Conservation (phyloP, 1,284 basidiomycete species). For the Fistulinella cinereoalba region DNA sequence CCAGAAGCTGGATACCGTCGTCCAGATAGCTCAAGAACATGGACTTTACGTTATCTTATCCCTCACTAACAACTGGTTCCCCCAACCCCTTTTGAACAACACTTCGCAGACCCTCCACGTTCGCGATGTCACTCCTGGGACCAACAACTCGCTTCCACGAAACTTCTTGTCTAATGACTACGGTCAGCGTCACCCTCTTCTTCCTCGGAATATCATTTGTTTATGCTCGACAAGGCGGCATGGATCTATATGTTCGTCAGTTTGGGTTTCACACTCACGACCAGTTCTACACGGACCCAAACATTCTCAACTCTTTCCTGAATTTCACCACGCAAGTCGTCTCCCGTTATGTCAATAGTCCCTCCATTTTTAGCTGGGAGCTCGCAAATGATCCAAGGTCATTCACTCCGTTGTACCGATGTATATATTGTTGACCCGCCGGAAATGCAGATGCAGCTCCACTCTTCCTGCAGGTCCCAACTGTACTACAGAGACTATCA, state of each 20-base stretch:
- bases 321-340: slow-evolving; percentile 57
- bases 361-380: slow-evolving; percentile 59
- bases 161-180: slow-evolving; percentile 60
- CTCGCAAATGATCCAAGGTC: slow-evolving; percentile 63
- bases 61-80: slow-evolving; percentile 73
- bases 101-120: slow-evolving; percentile 16
- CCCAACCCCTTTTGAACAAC: slow-evolving; percentile 24
- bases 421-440: slow-evolving; percentile 8
- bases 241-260: slow-evolving; percentile 61
- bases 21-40: slow-evolving; percentile 56
- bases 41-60: slow-evolving; percentile 59
- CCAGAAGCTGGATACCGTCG: slow-evolving; percentile 63
- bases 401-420: not conserved
- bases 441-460: slow-evolving; percentile 49
- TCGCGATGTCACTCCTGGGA: slow-evolving; percentile 36
- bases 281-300: slow-evolving; percentile 54
- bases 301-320: slow-evolving; percentile 49
- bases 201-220: slow-evolving; percentile 3
- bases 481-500: slow-evolving; percentile 53
- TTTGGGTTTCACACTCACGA: slow-evolving; percentile 50
- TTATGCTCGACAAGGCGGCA: slow-evolving; percentile 46
- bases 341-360: slow-evolving; percentile 49
- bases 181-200: slow-evolving; percentile 36
- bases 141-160: slow-evolving; percentile 45
- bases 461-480: slow-evolving; percentile 39